Percentiles rank a stretch among this genome's conserved stretches.
These are phyloP conservation scores for Mycena crocata DNA, from an alignment of 768 basidiomycete species.

Conservation along the genomic window DNA sequence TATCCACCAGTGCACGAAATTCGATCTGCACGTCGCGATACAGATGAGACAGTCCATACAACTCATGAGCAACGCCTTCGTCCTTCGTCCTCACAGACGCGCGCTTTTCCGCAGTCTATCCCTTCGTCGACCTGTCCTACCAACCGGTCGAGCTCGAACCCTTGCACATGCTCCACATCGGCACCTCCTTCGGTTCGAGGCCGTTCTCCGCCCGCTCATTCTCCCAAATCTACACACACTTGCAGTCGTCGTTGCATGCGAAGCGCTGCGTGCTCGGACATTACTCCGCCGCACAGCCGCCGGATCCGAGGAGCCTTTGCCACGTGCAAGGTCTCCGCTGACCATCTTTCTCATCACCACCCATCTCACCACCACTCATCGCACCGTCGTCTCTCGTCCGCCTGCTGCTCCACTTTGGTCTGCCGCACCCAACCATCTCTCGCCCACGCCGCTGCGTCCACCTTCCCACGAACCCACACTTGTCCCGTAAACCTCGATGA, in stretches of 20 bases:
- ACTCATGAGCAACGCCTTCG: neutral
- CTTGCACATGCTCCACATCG: neutral
- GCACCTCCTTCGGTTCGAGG: neutral
- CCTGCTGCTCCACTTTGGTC: too few species aligned
- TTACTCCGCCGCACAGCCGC: too few species aligned
- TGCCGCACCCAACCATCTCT: too few species aligned
- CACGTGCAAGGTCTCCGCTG: too few species aligned
- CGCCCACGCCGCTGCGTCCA: too few species aligned
- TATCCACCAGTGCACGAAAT: slow-evolving; percentile 3
- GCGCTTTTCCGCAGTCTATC: neutral
- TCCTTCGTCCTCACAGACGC: neutral
- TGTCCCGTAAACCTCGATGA: too few species aligned
- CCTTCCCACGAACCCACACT: too few species aligned
- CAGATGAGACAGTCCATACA: neutral
- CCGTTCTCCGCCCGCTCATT: neutral
- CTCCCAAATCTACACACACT: neutral
- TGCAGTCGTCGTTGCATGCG: neutral
- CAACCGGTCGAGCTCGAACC: neutral
- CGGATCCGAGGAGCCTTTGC: too few species aligned
- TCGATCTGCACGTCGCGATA: neutral
- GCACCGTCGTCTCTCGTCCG: too few species aligned
- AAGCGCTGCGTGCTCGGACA: too few species aligned
- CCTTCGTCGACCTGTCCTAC: neutral
- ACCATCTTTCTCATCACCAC: too few species aligned
- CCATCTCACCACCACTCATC: too few species aligned